Percentiles rank a stretch among this genome's conserved stretches.
Evolutionary conservation across 1,284 basidiomycete genomes (phyloP).

Genomic region (Chalciporus sp.): DNA sequence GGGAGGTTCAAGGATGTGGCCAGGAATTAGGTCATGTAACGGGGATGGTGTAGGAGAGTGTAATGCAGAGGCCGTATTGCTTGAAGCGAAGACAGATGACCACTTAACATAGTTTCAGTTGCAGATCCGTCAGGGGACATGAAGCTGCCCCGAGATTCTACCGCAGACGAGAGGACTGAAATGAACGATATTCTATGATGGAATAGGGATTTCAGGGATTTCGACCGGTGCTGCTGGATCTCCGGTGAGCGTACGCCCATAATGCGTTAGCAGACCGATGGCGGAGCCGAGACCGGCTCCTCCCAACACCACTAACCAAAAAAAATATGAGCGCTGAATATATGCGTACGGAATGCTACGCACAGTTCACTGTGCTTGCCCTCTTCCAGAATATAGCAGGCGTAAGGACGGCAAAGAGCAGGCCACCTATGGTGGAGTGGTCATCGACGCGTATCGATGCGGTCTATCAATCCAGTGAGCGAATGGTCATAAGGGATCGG

Average conservation of each 20-base stretch:
- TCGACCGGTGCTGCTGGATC: constrained; percentile 47
- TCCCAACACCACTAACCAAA: constrained; percentile 59
- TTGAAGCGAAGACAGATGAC: neutral
- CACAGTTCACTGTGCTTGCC: constrained; percentile 57
- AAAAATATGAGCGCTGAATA: neutral
- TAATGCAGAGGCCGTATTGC: constrained; percentile 3
- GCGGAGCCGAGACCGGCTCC: constrained; percentile 69
- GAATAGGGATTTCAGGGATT: constrained; percentile 32
- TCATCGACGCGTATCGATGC: constrained; percentile 62
- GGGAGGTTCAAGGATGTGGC: constrained; percentile 71
- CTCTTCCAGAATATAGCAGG: constrained; percentile 72
- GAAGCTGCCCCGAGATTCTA: neutral
- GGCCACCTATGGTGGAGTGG: constrained; percentile 67
- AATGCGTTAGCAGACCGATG: constrained; percentile 58
- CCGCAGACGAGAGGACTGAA: neutral
- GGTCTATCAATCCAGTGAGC: constrained; percentile 41
- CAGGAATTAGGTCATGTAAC: constrained; percentile 26
- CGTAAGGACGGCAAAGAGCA: constrained; percentile 61
- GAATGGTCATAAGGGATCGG: neutral
- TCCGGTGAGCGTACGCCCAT: constrained; percentile 50
- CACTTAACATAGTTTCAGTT: neutral
- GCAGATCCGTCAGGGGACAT: neutral
- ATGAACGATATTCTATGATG: constrained; percentile 5
- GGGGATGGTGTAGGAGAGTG: constrained; percentile 3
- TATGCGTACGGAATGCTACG: constrained; percentile 24